Base-by-base conservation (phyloP, 768 basidiomycete species). In the Pulveroboletus sp. region DNA sequence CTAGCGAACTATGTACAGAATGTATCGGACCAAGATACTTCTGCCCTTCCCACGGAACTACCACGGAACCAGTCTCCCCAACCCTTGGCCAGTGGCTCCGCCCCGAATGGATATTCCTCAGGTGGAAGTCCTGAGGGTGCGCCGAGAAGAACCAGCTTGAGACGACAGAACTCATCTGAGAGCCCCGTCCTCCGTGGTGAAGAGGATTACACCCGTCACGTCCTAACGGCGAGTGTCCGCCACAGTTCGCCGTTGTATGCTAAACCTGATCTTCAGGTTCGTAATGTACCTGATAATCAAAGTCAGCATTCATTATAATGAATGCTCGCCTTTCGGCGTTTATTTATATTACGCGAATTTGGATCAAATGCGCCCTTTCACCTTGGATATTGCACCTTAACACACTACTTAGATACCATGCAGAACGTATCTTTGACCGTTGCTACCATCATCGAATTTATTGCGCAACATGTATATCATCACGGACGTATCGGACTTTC, bases 121-220 rank as follows among this genome's bases (percentile, higher is more conserved):
- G 57, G 58, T 14, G 63, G 56, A 57, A 51, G 72, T 66, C 39
- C 60, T 5, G 68, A 47, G 46, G 46, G 60, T 45, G 43, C 45
- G 38, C 55, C 68, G 39, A 58, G 62, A 49, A 45, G 64, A 50
- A 42, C 62, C 33, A 61, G 58, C 11, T 43, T 61, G 28, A 57
- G 52, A 37, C 46, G 56, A 39, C 54, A 53, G 43, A 59, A 55
- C 49, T 64, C 60, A 1, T 53, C 57, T n/a, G 48, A 57, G 40
- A 57, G 57, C 32, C 56, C 55, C n/a, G 56, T 55, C 35, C 38
- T 73, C 39, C 69, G 66, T 53, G 80, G 83, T 56, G 75, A 79
- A 27, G 76, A 80, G 52, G 82, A 81, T 52, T 80, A 81, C 67
- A 76, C 75, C 18, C 70, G 76, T 41, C 74, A 72, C 44, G 79